Evolutionary conservation across 2,329 filamentous ascomycete genomes (phyloP).

Genomic region (Mollisiaceae sp.): DNA sequence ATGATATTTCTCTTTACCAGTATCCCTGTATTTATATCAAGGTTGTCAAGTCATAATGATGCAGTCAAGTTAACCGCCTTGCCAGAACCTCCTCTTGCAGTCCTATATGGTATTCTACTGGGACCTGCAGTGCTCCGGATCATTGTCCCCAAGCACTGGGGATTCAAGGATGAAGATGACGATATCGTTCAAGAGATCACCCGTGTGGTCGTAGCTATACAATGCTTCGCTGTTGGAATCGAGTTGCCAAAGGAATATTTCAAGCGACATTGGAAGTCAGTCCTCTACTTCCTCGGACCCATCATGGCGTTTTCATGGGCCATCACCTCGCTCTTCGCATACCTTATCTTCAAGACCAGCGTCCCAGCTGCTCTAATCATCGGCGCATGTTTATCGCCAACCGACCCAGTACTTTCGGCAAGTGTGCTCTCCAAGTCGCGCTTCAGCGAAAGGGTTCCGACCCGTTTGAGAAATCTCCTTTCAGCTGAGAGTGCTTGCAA

Average conservation of each 20-base stretch:
- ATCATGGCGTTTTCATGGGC: slow-evolving; percentile 40
- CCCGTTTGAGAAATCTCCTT: slow-evolving; percentile 55
- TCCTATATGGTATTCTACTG: slow-evolving; percentile 72
- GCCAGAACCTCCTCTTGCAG: slow-evolving; percentile 61
- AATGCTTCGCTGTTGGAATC: slow-evolving; percentile 76
- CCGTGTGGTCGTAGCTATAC: slow-evolving; percentile 73
- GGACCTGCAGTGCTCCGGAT: slow-evolving; percentile 69
- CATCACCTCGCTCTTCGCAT: slow-evolving; percentile 50
- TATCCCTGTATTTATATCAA: too few relatives aligned
- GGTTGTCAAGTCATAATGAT: too few relatives aligned
- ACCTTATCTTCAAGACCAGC: slow-evolving; percentile 51
- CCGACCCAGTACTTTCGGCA: slow-evolving; percentile 60
- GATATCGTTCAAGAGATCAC: slow-evolving; percentile 73
- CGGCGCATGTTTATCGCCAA: slow-evolving; percentile 60
- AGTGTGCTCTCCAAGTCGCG: slow-evolving; percentile 57
- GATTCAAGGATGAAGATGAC: slow-evolving; percentile 68
- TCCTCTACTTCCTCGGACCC: slow-evolving; percentile 36
- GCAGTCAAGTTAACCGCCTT: background rate
- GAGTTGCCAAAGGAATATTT: slow-evolving; percentile 61
- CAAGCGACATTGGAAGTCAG: slow-evolving; percentile 37
- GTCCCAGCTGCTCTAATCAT: slow-evolving; percentile 54
- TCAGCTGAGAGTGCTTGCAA: slow-evolving; percentile 61
- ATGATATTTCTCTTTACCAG: too few relatives aligned
- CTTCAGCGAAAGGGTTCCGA: slow-evolving; percentile 57
- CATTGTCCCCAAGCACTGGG: slow-evolving; percentile 65